phyloP scores from a whole-genome alignment of 1,284 basidiomycete species.

The Acaromyces ingoldii region DNA sequence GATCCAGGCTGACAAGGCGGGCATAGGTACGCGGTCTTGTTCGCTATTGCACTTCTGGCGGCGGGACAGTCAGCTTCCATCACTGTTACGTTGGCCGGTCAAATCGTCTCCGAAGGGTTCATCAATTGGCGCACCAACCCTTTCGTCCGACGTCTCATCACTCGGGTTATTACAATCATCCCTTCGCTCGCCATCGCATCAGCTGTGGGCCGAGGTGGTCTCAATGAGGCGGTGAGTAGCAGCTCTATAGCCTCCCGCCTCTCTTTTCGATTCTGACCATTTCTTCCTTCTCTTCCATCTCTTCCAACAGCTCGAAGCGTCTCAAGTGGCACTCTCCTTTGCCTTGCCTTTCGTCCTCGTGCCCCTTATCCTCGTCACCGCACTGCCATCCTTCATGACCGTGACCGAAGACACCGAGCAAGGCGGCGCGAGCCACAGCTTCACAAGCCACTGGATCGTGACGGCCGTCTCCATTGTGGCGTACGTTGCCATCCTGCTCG shows the following conservation, averaged over 20 bases:
- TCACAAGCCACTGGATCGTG: constrained; percentile 21
- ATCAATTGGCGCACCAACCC: constrained; percentile 83
- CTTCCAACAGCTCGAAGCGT: constrained; percentile 69
- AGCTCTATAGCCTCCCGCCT: not conserved
- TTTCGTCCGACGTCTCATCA: constrained; percentile 71
- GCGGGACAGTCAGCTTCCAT: constrained; percentile 88
- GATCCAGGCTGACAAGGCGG: not conserved
- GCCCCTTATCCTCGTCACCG: constrained; percentile 40
- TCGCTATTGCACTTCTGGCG: constrained; percentile 53
- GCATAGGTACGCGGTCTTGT: constrained; percentile 38
- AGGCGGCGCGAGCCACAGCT: constrained; percentile 7
- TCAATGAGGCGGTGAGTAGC: constrained; percentile 61
- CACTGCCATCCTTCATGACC: constrained; percentile 28
- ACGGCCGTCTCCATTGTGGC: constrained; percentile 18
- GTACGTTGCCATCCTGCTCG: constrained; percentile 24
- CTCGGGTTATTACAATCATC: constrained; percentile 77
- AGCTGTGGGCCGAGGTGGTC: constrained; percentile 67
- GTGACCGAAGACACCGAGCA: constrained; percentile 11
- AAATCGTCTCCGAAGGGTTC: constrained; percentile 90
- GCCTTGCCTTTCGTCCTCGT: constrained; percentile 65
- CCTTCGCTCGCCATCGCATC: constrained; percentile 77
- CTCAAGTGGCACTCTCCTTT: constrained; percentile 81
- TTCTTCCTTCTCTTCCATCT: not conserved
- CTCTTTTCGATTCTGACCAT: not conserved
- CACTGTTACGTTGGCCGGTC: constrained; percentile 84